These are phyloP conservation scores for Geotrichum candidum DNA, from an alignment of 1,139 yeast genomes.

Conservation along the genomic window DNA sequence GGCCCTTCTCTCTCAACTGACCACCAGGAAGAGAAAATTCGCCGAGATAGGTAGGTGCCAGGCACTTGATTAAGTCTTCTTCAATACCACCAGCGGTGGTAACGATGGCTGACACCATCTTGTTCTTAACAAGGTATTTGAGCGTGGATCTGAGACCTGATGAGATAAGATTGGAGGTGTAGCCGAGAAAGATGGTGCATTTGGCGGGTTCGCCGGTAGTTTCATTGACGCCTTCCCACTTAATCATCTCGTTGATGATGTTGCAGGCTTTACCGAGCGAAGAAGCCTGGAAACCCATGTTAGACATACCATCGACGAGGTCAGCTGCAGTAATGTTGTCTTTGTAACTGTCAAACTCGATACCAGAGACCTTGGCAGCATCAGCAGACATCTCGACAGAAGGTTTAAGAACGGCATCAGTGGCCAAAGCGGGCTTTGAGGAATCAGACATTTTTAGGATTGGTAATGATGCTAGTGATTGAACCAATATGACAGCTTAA, in stretches of 20 bases:
- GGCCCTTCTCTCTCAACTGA: constrained; percentile 82
- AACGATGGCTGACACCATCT: constrained; percentile 90
- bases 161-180: constrained; percentile 92
- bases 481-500: background rate
- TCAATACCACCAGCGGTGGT: constrained; percentile 97
- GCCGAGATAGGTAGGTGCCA: constrained; percentile 94
- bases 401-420: constrained; percentile 74
- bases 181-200: constrained; percentile 89
- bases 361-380: constrained; percentile 72
- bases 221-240: constrained; percentile 87
- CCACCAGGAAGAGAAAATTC: constrained; percentile 80
- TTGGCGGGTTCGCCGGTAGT: constrained; percentile 63
- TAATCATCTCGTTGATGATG: constrained; percentile 82
- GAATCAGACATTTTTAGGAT: constrained; percentile 4
- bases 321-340: constrained; percentile 66
- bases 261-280: constrained; percentile 83
- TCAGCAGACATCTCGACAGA: constrained; percentile 82
- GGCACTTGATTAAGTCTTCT: constrained; percentile 90
- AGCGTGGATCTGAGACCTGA: constrained; percentile 91
- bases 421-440: constrained; percentile 26
- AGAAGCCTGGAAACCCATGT: constrained; percentile 98
- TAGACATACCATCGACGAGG: constrained; percentile 72
- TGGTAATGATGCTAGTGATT: background rate
- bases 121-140: constrained; percentile 82
- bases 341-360: constrained; percentile 70